Evolutionary conservation across 805 yeast genomes (phyloP), one percentile per base, ranked within the genome.

Genomic region (Kuraishia capsulata): DNA sequence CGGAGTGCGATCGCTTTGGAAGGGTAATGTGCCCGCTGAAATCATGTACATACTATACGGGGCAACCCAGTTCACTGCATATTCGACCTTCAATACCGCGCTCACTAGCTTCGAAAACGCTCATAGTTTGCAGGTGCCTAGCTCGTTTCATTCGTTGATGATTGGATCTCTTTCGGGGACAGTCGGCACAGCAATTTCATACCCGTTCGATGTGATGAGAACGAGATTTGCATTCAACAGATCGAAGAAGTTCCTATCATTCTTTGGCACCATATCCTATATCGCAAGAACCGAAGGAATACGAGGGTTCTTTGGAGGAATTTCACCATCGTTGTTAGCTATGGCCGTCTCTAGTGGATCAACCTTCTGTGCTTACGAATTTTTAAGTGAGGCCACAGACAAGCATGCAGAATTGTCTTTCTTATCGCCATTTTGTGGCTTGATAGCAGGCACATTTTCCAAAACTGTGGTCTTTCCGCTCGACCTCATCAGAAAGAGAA

Each of bases 1-100:
- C 4, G 95, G 95, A 1, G 31, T 80, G 0, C 43, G 57, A 3
- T 90, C 87, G 0, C 65, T 90, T n/a, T 92, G 97, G 97, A 89
- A 88, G 55, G 98, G 98, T 0, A 92, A 92, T 53, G 69, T 86
- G 0, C 95, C 98, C 0, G 98, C 97, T 0, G 87, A 87, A 45
- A 56, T 78, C 29, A 73, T 92, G 77, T 92, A 92, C 51, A 63
- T 90, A 11, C 47, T 83, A 9, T 92, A 90, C 50, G 96, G 97
- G 10, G 85, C 85, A 1, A 62, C 75, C 0, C 97, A 92, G 56
- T 92, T 92, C 59, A 66, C 90, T 1, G 61, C 84, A 1, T 85
- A 81, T 50, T 67, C 87, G 1, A 53, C 67, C 0, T 57, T 75
- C 24, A 84, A 80, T 53, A 56, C 52, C 4, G 36, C 56, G 17